Conservation (phyloP, 441 rosid species). For the Gossypium gossypioides region DNA sequence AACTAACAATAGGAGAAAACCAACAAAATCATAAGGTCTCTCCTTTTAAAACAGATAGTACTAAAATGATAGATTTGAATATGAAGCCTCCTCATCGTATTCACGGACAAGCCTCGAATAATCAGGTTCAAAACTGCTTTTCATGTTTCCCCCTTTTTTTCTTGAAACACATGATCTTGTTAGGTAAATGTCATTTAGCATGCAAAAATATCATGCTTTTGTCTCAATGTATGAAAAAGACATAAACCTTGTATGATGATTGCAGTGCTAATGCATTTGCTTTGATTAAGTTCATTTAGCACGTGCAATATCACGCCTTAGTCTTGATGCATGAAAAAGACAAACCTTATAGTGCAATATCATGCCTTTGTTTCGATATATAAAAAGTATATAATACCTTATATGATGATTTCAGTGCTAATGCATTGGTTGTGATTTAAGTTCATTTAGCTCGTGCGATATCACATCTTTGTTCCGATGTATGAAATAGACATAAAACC, state of each 20-base stretch:
- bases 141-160: neutral
- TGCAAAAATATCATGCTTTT: neutral
- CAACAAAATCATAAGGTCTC: conserved; percentile 29
- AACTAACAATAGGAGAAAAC: conserved; percentile 19
- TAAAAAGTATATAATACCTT: neutral
- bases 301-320: neutral
- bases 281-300: neutral
- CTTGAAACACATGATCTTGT: neutral
- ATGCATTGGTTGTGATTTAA: neutral
- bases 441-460: neutral
- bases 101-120: conserved; percentile 43
- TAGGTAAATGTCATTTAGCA: neutral
- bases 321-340: neutral
- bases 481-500: neutral
- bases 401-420: neutral
- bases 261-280: neutral
- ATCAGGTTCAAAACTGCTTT: conserved; percentile 30
- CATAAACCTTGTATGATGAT: neutral
- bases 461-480: neutral
- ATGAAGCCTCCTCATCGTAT: conserved; percentile 49
- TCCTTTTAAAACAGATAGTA: conserved; percentile 25
- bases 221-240: neutral
- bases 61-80: conserved; percentile 62
- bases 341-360: neutral
- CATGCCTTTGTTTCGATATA: neutral